phyloP scores from a whole-genome alignment of 1,139 yeast species.

The Pichia cactophila region DNA sequence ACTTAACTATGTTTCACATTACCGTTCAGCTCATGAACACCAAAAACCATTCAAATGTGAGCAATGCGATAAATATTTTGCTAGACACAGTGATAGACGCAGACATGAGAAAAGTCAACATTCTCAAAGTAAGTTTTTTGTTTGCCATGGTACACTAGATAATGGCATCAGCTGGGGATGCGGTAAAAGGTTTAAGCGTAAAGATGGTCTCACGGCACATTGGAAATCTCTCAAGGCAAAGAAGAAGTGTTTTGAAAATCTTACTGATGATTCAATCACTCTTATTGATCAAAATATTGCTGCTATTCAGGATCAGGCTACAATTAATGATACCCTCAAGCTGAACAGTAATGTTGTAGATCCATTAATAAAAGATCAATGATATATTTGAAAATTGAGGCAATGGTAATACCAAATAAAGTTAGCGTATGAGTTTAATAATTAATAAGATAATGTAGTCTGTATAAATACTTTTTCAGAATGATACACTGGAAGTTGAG shows the following conservation, averaged over 20 bases:
- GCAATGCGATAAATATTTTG: constrained; percentile 24
- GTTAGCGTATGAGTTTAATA: no score
- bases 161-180: constrained; percentile 28
- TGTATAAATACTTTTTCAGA: no score
- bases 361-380: neutral
- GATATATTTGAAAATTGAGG: neutral
- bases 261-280: constrained; percentile 4
- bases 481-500: no score
- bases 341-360: neutral
- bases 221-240: constrained; percentile 29
- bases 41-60: constrained; percentile 26
- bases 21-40: constrained; percentile 27
- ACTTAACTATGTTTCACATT: constrained; percentile 27
- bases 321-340: neutral
- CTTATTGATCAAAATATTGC: constrained; percentile 1
- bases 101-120: constrained; percentile 29
- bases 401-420: no score
- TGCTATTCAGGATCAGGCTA: neutral
- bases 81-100: constrained; percentile 27
- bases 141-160: constrained; percentile 25
- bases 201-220: constrained; percentile 29
- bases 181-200: constrained; percentile 27
- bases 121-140: constrained; percentile 15
- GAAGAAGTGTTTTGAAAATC: constrained; percentile 23
- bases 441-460: no score